Base-by-base conservation (phyloP, 2,329 filamentous ascomycete genomes). In the Ophiostoma ips region DNA sequence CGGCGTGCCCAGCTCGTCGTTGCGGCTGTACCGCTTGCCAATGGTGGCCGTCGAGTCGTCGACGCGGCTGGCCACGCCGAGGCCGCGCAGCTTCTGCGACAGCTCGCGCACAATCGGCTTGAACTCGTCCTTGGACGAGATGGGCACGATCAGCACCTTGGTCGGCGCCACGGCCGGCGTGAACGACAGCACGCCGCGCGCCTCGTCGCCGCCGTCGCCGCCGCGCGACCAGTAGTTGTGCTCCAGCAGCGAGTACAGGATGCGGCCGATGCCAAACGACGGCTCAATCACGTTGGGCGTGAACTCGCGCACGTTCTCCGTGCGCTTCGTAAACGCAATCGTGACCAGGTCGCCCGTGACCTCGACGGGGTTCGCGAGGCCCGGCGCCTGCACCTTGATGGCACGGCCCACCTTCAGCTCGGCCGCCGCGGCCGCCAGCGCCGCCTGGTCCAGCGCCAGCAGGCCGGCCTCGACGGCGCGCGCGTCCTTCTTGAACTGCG, bases 231-330 rank as follows among this genome's bases (percentile, higher is more conserved):
- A 98, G 77, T 89, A 98, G 64, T 78, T 81, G 69, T 98, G 92
- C 71, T 98, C 92, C 63, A 94, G 84, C 60, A 98, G 71, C 53
- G 84, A 82, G 72, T 95, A 96, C 52, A 96, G 72, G 55, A 96
- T 95, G 59, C 90, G 81, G 53, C 90, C 92, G 61, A 96, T 94
- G 72, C 90, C 90, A 61, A 96, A 98, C 1, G 90, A 96, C 2
- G 90, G 92, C 71, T 98, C 92, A 59, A 96, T 94, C 45, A 94
- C 88, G 63, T 95, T 95, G 53, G 90, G 90, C 1, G 84, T 94
- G 70, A 87, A 98, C 65, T 95, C 89, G 60, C 92, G 79, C 52
- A 82, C 79, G 63, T 94, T 83, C 66, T 95, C 87, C 4, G 81
- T 76, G 55, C 87, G 76, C 58, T 83, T 94, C 59, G 82, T 79